Base-by-base conservation (phyloP, 1,284 basidiomycete genomes). In the Meira nashicola region DNA sequence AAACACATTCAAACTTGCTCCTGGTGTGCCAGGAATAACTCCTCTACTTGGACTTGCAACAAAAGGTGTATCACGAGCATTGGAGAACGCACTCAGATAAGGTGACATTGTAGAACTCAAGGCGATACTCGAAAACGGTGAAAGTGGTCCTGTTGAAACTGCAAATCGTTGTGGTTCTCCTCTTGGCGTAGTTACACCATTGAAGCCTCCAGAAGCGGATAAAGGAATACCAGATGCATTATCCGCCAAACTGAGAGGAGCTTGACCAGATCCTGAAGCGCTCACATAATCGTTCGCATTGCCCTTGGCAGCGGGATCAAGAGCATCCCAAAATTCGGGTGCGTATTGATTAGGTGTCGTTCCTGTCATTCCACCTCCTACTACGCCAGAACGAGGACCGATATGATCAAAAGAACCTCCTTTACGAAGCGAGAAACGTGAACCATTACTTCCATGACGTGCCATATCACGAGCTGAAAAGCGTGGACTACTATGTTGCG, bases 11-110 rank as follows among this genome's bases (percentile, higher is more conserved):
- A 44, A 37, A 43, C 46, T 60, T 9, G 21, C 37, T 39, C 58
- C 33, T 21, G 60, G 60, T 10, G 60, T 62, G 12, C 60, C 60
- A 12, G 60, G 60, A 9, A 55, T 47, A 9, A 19, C 41, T 9
- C 58, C 58, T 25, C 58, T 28, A 11, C 73, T 63, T 14, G 73
- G 70, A 56, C 68, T 73, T 21, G 74, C 69, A 37, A 69, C 66
- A 51, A 68, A 69, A 19, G 74, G 74, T 41, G 73, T 76, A 47
- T 76, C 74, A 25, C 74, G 66, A 1, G 74, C 74, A 43, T 74
- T 74, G 17, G 74, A 76, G 28, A 76, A 76, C 12, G 74, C 73
- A n/a, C 67, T 70, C n/a, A 74, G 65, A 17, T 76, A 76, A 6
- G 74, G 74, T 56, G 70, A 73, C 66, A 75, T 75, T 48, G 65